Conservation (phyloP, 106 monocot species). For the Dactylorhiza incarnata region DNA sequence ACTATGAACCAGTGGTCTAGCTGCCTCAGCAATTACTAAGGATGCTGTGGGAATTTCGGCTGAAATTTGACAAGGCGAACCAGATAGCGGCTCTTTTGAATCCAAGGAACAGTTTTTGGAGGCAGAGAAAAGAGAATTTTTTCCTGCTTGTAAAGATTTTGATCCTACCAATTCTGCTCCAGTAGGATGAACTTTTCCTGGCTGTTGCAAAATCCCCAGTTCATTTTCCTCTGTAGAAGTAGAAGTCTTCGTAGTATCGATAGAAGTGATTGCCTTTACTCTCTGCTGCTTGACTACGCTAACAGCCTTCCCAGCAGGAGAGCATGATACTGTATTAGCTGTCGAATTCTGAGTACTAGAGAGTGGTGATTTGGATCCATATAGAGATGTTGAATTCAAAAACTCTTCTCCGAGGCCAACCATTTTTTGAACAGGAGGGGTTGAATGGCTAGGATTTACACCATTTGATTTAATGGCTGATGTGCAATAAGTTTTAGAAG, state of each 20-base stretch:
- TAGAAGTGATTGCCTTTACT: conserved; percentile 18
- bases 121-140: conserved; percentile 18
- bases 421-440: conserved; percentile 13
- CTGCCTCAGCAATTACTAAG: conserved; percentile 11
- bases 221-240: conserved; percentile 11
- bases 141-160: conserved; percentile 35
- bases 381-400: conserved; percentile 16
- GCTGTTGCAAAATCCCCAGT: conserved; percentile 17
- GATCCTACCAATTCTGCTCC: conserved; percentile 16
- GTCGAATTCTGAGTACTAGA: conserved; percentile 12
- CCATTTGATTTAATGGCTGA: conserved; percentile 9
- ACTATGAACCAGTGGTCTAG: conserved; percentile 21
- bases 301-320: conserved; percentile 19
- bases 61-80: conserved; percentile 27
- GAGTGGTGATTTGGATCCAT: conserved; percentile 20
- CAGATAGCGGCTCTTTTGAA: conserved; percentile 27
- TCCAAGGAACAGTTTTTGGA: conserved; percentile 27
- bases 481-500: conserved; percentile 9
- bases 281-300: conserved; percentile 23
- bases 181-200: conserved; percentile 19
- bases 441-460: conserved; percentile 6
- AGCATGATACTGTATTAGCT: conserved; percentile 9
- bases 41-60: conserved; percentile 8
- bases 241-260: neutral
- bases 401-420: conserved; percentile 25